These are phyloP conservation scores for Aureobasidium sp. DNA, from an alignment of 2,329 filamentous ascomycete genomes.

Conservation along the genomic window DNA sequence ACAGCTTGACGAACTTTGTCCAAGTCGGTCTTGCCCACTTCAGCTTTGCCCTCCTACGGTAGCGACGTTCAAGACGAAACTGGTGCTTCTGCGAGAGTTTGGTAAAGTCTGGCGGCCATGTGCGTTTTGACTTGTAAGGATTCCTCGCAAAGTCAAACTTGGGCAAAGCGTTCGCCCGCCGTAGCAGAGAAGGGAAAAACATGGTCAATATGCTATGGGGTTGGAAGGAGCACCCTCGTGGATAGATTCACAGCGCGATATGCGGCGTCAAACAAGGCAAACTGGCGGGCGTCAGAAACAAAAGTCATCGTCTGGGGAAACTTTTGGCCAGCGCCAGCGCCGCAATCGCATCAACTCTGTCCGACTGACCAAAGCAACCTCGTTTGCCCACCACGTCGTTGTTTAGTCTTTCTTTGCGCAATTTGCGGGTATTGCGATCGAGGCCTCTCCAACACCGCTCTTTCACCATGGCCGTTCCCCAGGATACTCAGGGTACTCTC, in stretches of 20 bases:
- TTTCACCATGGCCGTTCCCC: conserved; percentile 44
- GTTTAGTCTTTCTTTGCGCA: conserved; percentile 17
- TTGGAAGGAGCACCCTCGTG: conserved; percentile 4
- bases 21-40: conserved; percentile 56
- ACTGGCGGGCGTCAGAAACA: not conserved
- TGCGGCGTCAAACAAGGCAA: conserved; percentile 4
- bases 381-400: conserved; percentile 14
- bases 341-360: not conserved
- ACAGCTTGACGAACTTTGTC: conserved; percentile 58
- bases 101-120: conserved; percentile 72
- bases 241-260: not conserved
- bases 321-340: not conserved
- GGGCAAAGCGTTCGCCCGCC: conserved; percentile 31
- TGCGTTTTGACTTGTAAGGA: conserved; percentile 59
- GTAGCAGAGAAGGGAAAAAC: conserved; percentile 44
- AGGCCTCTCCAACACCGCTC: conserved; percentile 19
- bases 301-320: conserved; percentile 9
- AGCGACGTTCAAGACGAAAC: conserved; percentile 71
- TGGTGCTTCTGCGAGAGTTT: conserved; percentile 65
- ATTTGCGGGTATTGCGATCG: conserved; percentile 27
- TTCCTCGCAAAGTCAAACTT: conserved; percentile 42
- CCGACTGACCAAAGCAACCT: not conserved
- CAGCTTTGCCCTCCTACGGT: conserved; percentile 61
- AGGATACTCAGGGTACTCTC: conserved; percentile 54
- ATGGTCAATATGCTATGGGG: not conserved